A percentile compares a stretch with the other conserved stretches of the same genome.
Conservation (phyloP, 306 rosid genomes). For the Canavalia ensiformis region DNA sequence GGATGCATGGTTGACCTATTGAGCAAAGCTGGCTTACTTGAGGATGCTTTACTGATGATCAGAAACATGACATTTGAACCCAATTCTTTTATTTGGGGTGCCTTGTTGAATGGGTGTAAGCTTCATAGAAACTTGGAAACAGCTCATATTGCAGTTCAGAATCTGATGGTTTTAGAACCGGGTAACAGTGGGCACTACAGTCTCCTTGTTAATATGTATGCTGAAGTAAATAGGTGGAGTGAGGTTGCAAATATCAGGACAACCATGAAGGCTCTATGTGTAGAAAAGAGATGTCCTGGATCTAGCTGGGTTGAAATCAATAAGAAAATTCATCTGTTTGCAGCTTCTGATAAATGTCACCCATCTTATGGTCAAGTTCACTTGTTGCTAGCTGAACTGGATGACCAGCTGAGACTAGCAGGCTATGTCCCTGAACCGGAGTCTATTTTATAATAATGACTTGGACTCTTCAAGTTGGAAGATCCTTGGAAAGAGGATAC, state of each 20-base stretch:
- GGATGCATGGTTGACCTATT: slow-evolving; percentile 89
- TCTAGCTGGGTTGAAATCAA: slow-evolving; percentile 82
- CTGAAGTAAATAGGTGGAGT: slow-evolving; percentile 69
- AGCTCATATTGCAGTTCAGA: slow-evolving; percentile 61
- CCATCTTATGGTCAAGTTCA: slow-evolving; percentile 60
- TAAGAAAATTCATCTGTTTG: slow-evolving; percentile 63
- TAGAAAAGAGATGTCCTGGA: slow-evolving; percentile 79
- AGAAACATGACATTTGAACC: slow-evolving; percentile 65
- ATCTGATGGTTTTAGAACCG: slow-evolving; percentile 73
- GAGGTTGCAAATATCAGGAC: slow-evolving; percentile 68
- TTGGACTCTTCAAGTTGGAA: slow-evolving; percentile 20
- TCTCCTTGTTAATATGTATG: slow-evolving; percentile 76
- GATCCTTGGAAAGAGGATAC: slow-evolving; percentile 15
- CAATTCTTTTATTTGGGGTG: slow-evolving; percentile 81
- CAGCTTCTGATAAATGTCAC: slow-evolving; percentile 72
- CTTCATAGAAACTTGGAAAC: slow-evolving; percentile 68
- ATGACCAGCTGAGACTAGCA: slow-evolving; percentile 67
- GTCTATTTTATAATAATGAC: slow-evolving; percentile 24
- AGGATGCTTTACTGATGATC: slow-evolving; percentile 73
- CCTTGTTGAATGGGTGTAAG: slow-evolving; percentile 84
- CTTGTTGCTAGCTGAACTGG: slow-evolving; percentile 59
- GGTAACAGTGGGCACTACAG: slow-evolving; percentile 69
- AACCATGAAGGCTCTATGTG: slow-evolving; percentile 71
- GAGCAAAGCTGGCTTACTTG: slow-evolving; percentile 82
- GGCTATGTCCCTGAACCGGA: slow-evolving; percentile 57